These are phyloP conservation scores for Cryphonectria naterciae DNA, from an alignment of 2,329 filamentous ascomycete genomes.

Conservation along the genomic window DNA sequence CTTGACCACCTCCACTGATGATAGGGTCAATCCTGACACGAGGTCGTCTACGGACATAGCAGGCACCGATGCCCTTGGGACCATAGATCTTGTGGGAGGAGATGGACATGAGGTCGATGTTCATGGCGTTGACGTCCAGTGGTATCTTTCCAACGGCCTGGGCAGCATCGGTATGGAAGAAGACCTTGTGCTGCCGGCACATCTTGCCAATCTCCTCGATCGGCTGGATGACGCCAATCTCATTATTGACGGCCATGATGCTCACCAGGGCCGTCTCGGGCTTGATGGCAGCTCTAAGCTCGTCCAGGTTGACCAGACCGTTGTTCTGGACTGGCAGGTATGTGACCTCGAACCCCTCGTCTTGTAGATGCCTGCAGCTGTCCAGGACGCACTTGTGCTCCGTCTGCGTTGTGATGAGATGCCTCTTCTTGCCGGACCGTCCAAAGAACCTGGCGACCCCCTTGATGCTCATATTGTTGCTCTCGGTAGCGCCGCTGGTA, in stretches of 20 bases:
- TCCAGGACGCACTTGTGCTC: constrained; percentile 99
- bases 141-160: constrained; percentile 99
- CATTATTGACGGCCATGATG: constrained; percentile 99
- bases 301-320: constrained; percentile 81
- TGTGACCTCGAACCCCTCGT: constrained; percentile 96
- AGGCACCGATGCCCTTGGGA: constrained; percentile 95
- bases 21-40: constrained; percentile 93
- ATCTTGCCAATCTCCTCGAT: constrained; percentile 90
- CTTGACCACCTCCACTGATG: constrained; percentile 94
- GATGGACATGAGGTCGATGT: constrained; percentile 98
- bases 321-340: constrained; percentile 89
- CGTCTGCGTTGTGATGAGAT: constrained; percentile 96
- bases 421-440: constrained; percentile 92
- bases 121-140: constrained; percentile 95
- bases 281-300: constrained; percentile 85
- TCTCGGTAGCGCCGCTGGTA: constrained; percentile 96
- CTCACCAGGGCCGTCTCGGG: constrained; percentile 92
- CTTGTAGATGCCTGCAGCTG: constrained; percentile 94
- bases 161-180: constrained; percentile 96
- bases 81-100: constrained; percentile 99
- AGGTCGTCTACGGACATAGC: constrained; percentile 89
- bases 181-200: constrained; percentile 89
- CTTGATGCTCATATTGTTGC: constrained; percentile 99
- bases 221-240: constrained; percentile 98
- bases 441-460: constrained; percentile 96